Percentiles rank a stretch among this genome's conserved stretches.
Evolutionary conservation across 257 asterid genomes (phyloP).

Genomic region (Salvia hispanica): DNA sequence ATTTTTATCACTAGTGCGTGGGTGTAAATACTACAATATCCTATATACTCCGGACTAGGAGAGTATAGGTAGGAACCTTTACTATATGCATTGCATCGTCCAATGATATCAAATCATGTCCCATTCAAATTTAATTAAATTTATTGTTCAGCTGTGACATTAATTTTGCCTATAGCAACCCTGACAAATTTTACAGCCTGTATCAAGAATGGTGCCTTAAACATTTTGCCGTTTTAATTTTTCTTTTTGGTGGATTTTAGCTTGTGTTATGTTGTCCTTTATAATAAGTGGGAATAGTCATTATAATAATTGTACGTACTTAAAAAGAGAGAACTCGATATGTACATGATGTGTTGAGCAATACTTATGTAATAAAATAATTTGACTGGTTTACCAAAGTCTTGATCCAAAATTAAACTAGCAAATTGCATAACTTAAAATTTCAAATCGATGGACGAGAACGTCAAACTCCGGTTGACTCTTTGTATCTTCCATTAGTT

Average conservation of each 20-base stretch:
- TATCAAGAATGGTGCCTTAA: conserved; percentile 13
- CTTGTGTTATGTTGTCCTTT: not conserved
- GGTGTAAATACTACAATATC: no score
- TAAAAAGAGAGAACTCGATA: not conserved
- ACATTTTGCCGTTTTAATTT: conserved; percentile 5
- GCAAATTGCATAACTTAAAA: no score
- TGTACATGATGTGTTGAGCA: not conserved
- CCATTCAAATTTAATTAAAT: not conserved
- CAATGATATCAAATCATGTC: not conserved
- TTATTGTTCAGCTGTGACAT: conserved; percentile 2
- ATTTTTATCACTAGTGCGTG: no score
- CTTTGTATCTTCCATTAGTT: no score
- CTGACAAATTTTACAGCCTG: conserved; percentile 14
- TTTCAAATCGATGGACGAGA: no score
- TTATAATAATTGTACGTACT: not conserved
- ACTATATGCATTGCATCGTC: no score
- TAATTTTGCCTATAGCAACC: not conserved
- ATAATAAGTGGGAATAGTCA: not conserved
- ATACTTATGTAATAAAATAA: not conserved
- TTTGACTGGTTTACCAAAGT: no score
- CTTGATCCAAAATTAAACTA: no score
- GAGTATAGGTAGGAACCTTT: no score
- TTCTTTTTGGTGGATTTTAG: not conserved
- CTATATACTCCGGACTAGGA: no score
- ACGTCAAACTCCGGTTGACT: no score